Evolutionary conservation across 306 rosid species (phyloP).

Genomic region (Macrotyloma uniflorum): DNA sequence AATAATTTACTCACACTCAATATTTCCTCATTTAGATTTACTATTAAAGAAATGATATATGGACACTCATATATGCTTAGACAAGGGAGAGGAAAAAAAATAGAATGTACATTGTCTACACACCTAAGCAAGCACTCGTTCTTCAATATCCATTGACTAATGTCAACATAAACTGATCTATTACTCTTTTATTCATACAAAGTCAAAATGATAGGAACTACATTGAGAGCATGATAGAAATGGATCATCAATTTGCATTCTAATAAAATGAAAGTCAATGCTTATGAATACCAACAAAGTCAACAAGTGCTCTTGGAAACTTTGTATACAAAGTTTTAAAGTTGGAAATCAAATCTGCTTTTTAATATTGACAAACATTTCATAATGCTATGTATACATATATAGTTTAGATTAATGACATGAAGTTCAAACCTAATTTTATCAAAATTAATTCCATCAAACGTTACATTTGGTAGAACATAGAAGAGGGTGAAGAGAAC

Average conservation of each 20-base stretch:
- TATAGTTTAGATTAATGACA: background rate
- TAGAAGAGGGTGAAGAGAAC: too few relatives aligned
- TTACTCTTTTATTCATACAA: background rate
- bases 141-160: constrained; percentile 6
- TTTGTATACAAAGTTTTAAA: background rate
- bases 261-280: background rate
- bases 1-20: background rate
- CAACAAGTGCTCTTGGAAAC: background rate
- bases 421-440: background rate
- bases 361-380: background rate
- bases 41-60: background rate
- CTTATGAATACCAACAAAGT: background rate
- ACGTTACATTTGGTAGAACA: too few relatives aligned
- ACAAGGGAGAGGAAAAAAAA: too few relatives aligned
- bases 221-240: constrained; percentile 9
- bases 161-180: background rate
- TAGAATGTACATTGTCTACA: too few relatives aligned
- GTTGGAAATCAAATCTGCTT: background rate
- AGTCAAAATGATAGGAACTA: background rate
- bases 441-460: background rate
- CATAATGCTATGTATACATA: background rate
- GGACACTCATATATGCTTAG: too few relatives aligned
- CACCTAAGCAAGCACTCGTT: constrained; percentile 26
- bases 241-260: background rate
- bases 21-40: background rate